Evolutionary conservation across 2,329 filamentous ascomycete species (phyloP).

Genomic region (Nectriaceae sp.): DNA sequence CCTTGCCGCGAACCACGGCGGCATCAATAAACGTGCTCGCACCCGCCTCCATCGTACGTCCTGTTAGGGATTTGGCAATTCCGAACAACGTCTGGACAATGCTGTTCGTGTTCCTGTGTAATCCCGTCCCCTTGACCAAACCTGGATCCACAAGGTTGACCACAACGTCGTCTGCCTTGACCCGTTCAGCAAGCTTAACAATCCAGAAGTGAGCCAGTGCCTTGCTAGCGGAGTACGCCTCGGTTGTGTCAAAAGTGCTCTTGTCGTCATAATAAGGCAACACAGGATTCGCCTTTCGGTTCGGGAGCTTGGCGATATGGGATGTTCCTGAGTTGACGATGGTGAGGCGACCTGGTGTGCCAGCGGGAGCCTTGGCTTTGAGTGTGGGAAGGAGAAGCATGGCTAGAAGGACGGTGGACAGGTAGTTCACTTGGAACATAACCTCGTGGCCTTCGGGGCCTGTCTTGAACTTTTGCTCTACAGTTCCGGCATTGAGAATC

Average conservation of each 20-base stretch:
- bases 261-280: conserved; percentile 34
- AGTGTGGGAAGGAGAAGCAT: conserved; percentile 36
- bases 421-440: conserved; percentile 42
- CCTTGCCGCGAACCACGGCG: conserved; percentile 20
- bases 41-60: conserved; percentile 15
- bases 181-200: conserved; percentile 37
- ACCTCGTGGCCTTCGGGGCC: conserved; percentile 40
- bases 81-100: conserved; percentile 12
- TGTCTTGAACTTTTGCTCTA: conserved; percentile 21
- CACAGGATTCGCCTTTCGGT: conserved; percentile 21
- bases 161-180: conserved; percentile 42
- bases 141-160: conserved; percentile 52
- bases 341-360: conserved; percentile 28
- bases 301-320: conserved; percentile 23
- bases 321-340: conserved; percentile 34
- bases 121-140: conserved; percentile 42
- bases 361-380: conserved; percentile 24
- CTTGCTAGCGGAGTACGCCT: conserved; percentile 32
- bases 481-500: conserved; percentile 48
- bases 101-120: conserved; percentile 35
- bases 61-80: conserved; percentile 12
- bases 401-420: conserved; percentile 37
- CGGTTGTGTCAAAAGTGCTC: conserved; percentile 16
- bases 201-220: conserved; percentile 37
- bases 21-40: conserved; percentile 23